Evolutionary conservation across 352 stramenopile genomes (phyloP), one percentile per base, ranked within the genome.

Genomic region (Globisporangium uncinulatum): DNA sequence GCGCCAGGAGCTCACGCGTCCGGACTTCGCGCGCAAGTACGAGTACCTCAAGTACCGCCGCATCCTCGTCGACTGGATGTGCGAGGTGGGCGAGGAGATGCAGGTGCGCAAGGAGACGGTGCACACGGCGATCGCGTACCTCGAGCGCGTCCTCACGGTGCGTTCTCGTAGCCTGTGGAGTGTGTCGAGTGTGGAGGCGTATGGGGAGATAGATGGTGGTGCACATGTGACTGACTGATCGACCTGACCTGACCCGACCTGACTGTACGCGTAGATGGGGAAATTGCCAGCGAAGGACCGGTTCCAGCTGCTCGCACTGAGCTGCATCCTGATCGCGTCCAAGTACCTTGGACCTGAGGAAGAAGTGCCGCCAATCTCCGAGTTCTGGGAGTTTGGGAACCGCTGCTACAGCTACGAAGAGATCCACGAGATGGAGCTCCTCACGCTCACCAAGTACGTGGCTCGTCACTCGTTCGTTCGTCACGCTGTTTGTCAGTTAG

Each of bases 311-410:
- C 69, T 93, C 36, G 84, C 83, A 42, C 79, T 95, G 29, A 87
- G 74, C 36, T 93, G 86, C 58, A 63, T 95, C 42, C 72, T 86
- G 10, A 79, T 94, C 51, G 82, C 86, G 31, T 68, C 87, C 69
- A 95, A 95, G 74, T 88, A 82, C 54, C 65, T 80, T 42, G 84
- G 79, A 15, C 79, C 79, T 0, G 86, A 95, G 57, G 81, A 87
- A 36, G 84, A 95, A 56, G 70, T 95, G 24, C 83, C 86, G 8
- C 76, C 76, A 3, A 83, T 92, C 53, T 75, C 79, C 24, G 81
- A 94, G 62, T 93, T 95, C 57, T 91, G 77, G 72, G 86, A 91
- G 59, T 91, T 90, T 62, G 86, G 81, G 51, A 89, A 94, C 63
- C 77, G 77, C 34, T 87, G 83, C 70, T 95, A 94, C 68, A 82